Conservation (phyloP, 768 basidiomycete species). For the Boletus edulis region DNA sequence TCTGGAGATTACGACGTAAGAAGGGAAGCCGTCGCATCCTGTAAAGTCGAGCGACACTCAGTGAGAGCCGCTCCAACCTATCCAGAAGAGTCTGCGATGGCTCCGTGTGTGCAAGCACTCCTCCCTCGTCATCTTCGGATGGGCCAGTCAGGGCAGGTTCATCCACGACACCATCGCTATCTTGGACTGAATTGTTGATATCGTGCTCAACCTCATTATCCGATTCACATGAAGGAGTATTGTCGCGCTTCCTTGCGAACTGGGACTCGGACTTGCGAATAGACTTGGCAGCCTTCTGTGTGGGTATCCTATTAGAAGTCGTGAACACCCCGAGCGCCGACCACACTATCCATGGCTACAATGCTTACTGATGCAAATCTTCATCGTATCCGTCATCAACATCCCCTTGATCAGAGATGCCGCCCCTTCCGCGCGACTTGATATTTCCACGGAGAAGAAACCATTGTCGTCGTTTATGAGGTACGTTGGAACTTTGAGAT, state of each 20-base stretch:
- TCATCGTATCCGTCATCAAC: not conserved
- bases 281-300: conserved; percentile 12
- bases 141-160: not conserved
- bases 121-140: conserved; percentile 16
- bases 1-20: conserved; percentile 48
- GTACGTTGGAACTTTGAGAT: not conserved
- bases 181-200: not conserved
- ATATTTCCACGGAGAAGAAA: conserved; percentile 12
- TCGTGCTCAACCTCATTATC: conserved; percentile 4
- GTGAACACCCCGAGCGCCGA: conserved; percentile 1
- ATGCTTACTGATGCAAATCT: conserved; percentile 8
- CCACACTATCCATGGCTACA: too few relatives aligned
- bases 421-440: not conserved
- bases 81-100: conserved; percentile 37
- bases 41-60: conserved; percentile 37
- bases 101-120: not conserved
- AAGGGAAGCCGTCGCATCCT: conserved; percentile 50
- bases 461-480: conserved; percentile 11
- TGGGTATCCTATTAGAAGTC: conserved; percentile 1
- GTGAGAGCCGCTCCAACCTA: conserved; percentile 33
- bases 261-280: conserved; percentile 12
- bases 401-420: not conserved
- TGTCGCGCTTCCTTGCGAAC: conserved; percentile 6
- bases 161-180: conserved; percentile 2
- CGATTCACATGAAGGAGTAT: not conserved